Base-by-base conservation (phyloP, 1,284 basidiomycete species). In the Leccinum pseudoinsigne region DNA sequence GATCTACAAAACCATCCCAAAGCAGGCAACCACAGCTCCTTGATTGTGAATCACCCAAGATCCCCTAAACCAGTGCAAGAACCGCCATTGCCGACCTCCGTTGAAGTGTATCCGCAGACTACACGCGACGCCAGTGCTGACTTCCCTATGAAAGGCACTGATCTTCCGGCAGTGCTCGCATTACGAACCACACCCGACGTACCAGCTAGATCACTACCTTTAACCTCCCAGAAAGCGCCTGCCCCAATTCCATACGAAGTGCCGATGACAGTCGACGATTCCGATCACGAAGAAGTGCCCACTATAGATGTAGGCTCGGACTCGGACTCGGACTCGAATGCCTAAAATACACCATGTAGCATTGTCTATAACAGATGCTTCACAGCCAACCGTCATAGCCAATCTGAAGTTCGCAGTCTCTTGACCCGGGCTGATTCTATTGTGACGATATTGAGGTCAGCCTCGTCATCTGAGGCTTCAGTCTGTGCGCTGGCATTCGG, bases 261-360 rank as follows among this genome's bases (percentile, higher is more conserved):
- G 12, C 57, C 65, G 12, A 69, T 71, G 67, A 59, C 62, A 18
- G 65, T 72, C 36, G 72, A 76, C 34, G 76, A 77, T 18, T 79
- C 78, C 3, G 84, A 82, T 23, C 82, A 84, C 66, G 84, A 84
- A 71, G 80, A 78, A 28, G 80, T 88, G 68, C 86, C 87, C 2
- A 68, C 76, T 38, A 83, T 86, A 26, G 77, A 85, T 67, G 68
- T 84, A 68, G 80, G 74, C 58, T 86, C 84, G 6, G 84, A 85
- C 66, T 84, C 67, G 7, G 55, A 56, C 18, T 56, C 80, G 26
- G 79, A 80, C 55, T 47, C 45, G 45, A 18, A 47, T 47, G 66
- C 71, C 47, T 75, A 66, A 69, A 54, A 23, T 11, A 57, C 34
- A 38, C 8, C 5, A n/a, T 31, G 50, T 4, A 55, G 40, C 18